Evolutionary conservation across 768 basidiomycete genomes (phyloP), one percentile per base, ranked within the genome.

Genomic region (Ramaria sp.): DNA sequence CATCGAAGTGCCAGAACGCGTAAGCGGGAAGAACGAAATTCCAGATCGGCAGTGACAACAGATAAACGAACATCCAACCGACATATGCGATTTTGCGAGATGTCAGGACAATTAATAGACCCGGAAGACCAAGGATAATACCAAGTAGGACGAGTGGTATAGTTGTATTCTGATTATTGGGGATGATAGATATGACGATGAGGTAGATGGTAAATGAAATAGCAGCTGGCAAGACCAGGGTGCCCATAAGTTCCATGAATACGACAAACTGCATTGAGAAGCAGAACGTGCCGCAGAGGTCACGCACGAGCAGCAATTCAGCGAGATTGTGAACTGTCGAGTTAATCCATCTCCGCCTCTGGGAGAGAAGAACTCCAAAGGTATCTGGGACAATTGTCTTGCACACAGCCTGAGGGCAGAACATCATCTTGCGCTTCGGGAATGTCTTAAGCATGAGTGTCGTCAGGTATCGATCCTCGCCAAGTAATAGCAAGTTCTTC

Each of bases 211-310:
- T 98, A 76, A 99, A 98, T 37, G 89, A 81, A 71, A 98, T 98
- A 58, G 96, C 95, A 38, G 94, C 96, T 20, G 96, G 96, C 22
- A 98, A 75, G 27, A 98, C 95, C 58, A 99, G 78, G 2, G 96
- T 98, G 65, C 95, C 95, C 57, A 88, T 82, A 59, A 99, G 75
- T 66, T 99, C 96, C 94, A 99, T 99, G 66, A 87, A 93, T 34
- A 95, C 91, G 61, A 97, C 92, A 65, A 97, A 97, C 73, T 96
- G 94, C 95, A 97, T 97, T 10, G 91, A 94, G 80, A 99, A 98
- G 74, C 96, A 99, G 83, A 98, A 99, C 2, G 94, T 97, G 45
- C 96, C 96, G 61, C 95, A 99, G n/a, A 98, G 81, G 68, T 99
- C 96, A 22, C 94, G 83, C 24, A 99, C 95, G 48, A 97, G 77